Conservation (phyloP, 2,329 filamentous ascomycete species). For the Xylariaceae sp. region DNA sequence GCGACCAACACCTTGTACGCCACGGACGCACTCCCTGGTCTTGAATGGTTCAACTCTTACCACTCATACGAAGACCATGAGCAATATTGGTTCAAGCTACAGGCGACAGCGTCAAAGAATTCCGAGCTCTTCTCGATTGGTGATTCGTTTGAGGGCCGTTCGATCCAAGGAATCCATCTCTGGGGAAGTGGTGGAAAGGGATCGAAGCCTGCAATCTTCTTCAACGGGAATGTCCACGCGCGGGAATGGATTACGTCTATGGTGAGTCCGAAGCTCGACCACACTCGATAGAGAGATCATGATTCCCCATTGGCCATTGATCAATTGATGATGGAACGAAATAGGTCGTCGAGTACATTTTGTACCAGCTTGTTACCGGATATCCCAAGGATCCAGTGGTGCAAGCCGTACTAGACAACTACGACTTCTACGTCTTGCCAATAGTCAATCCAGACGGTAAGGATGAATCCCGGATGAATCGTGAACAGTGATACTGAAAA, state of each 20-base stretch:
- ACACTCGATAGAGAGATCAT: too few relatives aligned
- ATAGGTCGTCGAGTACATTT: conserved; percentile 44
- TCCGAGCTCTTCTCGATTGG: conserved; percentile 46
- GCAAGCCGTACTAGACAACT: conserved; percentile 47
- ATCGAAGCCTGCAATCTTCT: conserved; percentile 46
- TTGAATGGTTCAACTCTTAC: conserved; percentile 51
- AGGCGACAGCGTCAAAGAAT: conserved; percentile 40
- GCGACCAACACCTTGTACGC: conserved; percentile 12
- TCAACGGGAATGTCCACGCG: conserved; percentile 51
- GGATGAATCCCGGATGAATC: conserved; percentile 7
- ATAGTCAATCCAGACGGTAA: conserved; percentile 50
- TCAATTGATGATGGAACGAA: background rate
- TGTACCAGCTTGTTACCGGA: conserved; percentile 42
- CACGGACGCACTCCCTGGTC: conserved; percentile 22
- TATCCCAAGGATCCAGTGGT: conserved; percentile 38
- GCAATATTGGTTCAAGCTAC: conserved; percentile 44
- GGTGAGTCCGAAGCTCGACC: too few relatives aligned
- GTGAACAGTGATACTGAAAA: background rate
- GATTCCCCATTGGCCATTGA: background rate
- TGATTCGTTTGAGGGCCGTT: conserved; percentile 40
- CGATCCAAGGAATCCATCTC: conserved; percentile 58
- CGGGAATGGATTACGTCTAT: conserved; percentile 53
- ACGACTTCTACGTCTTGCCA: conserved; percentile 56
- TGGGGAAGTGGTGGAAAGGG: conserved; percentile 44
- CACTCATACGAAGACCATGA: conserved; percentile 51